Percentiles rank a stretch among this genome's conserved stretches.
Evolutionary conservation across 495 filamentous ascomycete species (phyloP).

Genomic region (Paragyromitra xinjiangensis): DNA sequence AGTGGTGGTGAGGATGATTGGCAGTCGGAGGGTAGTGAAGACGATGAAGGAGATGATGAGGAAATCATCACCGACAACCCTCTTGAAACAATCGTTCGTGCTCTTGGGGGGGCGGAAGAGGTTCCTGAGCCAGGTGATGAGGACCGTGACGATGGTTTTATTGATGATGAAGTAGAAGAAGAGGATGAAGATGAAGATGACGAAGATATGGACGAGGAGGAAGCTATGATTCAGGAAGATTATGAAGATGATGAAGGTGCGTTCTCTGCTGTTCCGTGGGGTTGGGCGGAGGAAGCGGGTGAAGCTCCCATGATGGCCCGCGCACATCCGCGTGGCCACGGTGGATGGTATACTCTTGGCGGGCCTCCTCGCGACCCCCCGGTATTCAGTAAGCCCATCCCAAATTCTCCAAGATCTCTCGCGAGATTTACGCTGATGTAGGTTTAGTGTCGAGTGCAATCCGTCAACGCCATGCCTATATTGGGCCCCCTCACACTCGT

Average conservation of each 20-base stretch:
- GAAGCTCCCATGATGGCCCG: slow-evolving; percentile 60
- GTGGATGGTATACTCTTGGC: slow-evolving; percentile 62
- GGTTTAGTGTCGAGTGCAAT: slow-evolving; percentile 52
- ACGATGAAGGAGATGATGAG: slow-evolving; percentile 62
- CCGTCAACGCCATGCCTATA: slow-evolving; percentile 51
- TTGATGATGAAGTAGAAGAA: slow-evolving; percentile 72
- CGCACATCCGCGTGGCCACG: slow-evolving; percentile 60
- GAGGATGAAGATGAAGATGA: slow-evolving; percentile 74
- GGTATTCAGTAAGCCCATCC: slow-evolving; percentile 57
- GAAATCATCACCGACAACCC: slow-evolving; percentile 57
- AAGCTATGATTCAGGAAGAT: slow-evolving; percentile 64
- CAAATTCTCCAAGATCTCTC: slow-evolving; percentile 16
- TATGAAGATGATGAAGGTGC: slow-evolving; percentile 75
- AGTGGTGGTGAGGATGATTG: slow-evolving; percentile 66
- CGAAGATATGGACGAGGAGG: slow-evolving; percentile 75
- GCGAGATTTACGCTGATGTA: slow-evolving; percentile 51
- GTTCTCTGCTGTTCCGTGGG: slow-evolving; percentile 59
- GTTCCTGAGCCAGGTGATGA: slow-evolving; percentile 64
- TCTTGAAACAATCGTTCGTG: slow-evolving; percentile 60
- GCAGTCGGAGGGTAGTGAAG: slow-evolving; percentile 59
- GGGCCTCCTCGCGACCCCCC: slow-evolving; percentile 56
- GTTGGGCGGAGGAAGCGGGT: slow-evolving; percentile 58
- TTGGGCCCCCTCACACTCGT: slow-evolving; percentile 50
- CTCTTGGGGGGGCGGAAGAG: slow-evolving; percentile 58
- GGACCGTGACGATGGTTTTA: slow-evolving; percentile 68